Conservation (phyloP, 73 alveolate species). For the Vitrella brassicaformis region DNA sequence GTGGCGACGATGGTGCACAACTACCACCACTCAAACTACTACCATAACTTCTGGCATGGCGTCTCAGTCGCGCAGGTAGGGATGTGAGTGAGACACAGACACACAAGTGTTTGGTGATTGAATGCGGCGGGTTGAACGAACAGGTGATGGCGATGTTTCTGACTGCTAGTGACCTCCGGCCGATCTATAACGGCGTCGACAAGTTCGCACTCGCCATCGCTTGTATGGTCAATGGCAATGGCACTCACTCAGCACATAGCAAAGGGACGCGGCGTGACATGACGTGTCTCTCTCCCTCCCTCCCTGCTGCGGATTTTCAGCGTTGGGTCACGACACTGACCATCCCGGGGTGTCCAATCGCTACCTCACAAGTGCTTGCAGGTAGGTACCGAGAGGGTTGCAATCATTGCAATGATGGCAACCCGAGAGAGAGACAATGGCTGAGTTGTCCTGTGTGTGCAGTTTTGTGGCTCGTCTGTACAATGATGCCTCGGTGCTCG, state of each 20-base stretch:
- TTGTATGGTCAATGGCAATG: no score
- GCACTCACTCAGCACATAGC: no score
- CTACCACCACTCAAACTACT: background rate
- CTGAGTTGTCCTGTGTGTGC: background rate
- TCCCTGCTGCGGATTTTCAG: no score
- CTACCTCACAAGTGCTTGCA: background rate
- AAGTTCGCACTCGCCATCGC: no score
- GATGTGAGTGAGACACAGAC: no score
- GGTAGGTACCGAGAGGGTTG: background rate
- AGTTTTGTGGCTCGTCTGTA: background rate
- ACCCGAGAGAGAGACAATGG: background rate
- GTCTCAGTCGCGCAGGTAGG: background rate
- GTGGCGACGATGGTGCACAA: background rate
- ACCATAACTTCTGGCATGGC: background rate
- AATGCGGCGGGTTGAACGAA: no score
- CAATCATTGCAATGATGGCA: background rate
- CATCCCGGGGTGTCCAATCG: background rate
- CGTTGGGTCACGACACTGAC: background rate
- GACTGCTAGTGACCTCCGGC: no score
- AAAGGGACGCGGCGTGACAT: no score
- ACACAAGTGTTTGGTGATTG: no score
- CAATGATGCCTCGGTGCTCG: background rate
- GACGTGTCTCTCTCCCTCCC: no score
- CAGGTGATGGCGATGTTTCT: no score
- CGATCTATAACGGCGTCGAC: no score